Base-by-base conservation (phyloP, 257 asterid species). In the Coffea eugenioides region DNA sequence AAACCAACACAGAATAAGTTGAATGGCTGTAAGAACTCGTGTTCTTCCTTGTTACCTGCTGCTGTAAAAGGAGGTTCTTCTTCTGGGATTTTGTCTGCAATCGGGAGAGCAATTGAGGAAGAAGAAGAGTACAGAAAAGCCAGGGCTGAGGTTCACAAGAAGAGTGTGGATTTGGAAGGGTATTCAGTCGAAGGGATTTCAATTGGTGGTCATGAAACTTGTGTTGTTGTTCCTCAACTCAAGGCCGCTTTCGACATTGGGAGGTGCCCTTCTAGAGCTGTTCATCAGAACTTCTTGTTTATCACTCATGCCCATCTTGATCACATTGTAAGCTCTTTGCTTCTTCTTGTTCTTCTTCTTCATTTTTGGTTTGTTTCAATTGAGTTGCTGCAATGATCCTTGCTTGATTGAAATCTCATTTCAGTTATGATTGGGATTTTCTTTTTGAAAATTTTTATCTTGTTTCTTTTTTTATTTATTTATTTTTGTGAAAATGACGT, bases 261-360 rank as follows among this genome's bases (percentile, higher is more conserved):
- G 89, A 88, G 97, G 90, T 93, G 98, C 79, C 99, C 98, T 71
- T 70, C 96, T 3, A 90, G 86, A 82, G 98, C 99, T 71, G 92
- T 95, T 77, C 92, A 88, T 67, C 97, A 96, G 86, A 96, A 92
- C 83, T 93, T 93, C 83, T 86, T 93, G 80, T 96, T 96, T 89
- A 94, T 96, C 79, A 96, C 98, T 45, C 99, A 96, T 78, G 98
- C 97, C 66, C 99, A 96, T 88, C 98, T 96, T 57, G 99, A 96
- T 86, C 99, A 96, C 89, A 93, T 96, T 84, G 99, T 96, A 91
- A 75, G 90, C 59, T 49, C 76, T 21, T 62, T 57, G 3, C 41
- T n/a, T 31, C 52, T 27, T 46, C 43, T 68, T 77, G 20, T 56
- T 3, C 14, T 15, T 31, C 34, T 68, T 77, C n/a, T 56, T 3